Conservation (phyloP, 2,329 filamentous ascomycete species). For the Aspergillus glaucus region DNA sequence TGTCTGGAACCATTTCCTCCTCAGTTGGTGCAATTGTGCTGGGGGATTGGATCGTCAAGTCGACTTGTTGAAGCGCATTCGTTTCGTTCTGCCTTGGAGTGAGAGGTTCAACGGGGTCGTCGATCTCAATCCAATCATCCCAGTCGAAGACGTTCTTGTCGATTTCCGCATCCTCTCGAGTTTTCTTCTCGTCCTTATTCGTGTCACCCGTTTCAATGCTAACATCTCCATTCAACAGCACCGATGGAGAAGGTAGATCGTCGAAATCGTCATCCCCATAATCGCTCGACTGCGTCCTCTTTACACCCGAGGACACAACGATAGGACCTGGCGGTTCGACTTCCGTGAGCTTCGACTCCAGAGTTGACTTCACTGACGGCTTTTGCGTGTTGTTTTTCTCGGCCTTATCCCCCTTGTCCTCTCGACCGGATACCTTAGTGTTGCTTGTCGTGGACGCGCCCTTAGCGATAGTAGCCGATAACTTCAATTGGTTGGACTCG, state of each 20-base stretch:
- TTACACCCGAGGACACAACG: conserved; percentile 1
- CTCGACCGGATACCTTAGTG: not conserved
- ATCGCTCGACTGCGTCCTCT: conserved; percentile 21
- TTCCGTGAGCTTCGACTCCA: not conserved
- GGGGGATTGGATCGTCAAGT: too few relatives aligned
- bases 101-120: conserved; percentile 8
- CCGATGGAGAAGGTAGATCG: conserved; percentile 34
- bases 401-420: not conserved
- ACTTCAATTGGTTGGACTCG: conserved; percentile 21
- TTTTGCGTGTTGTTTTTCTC: not conserved
- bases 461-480: conserved; percentile 22
- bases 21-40: too few relatives aligned
- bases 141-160: conserved; percentile 9
- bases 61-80: too few relatives aligned
- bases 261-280: conserved; percentile 27
- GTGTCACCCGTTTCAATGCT: not conserved
- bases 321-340: not conserved
- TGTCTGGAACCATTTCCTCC: not conserved
- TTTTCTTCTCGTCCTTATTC: not conserved
- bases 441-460: not conserved
- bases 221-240: conserved; percentile 16
- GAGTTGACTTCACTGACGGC: not conserved
- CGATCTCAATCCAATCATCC: conserved; percentile 17
- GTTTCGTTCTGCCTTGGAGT: not conserved
- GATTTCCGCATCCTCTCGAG: conserved; percentile 1